Conservation (phyloP, 2,329 filamentous ascomycete genomes). For the Remersonia thermophila region DNA sequence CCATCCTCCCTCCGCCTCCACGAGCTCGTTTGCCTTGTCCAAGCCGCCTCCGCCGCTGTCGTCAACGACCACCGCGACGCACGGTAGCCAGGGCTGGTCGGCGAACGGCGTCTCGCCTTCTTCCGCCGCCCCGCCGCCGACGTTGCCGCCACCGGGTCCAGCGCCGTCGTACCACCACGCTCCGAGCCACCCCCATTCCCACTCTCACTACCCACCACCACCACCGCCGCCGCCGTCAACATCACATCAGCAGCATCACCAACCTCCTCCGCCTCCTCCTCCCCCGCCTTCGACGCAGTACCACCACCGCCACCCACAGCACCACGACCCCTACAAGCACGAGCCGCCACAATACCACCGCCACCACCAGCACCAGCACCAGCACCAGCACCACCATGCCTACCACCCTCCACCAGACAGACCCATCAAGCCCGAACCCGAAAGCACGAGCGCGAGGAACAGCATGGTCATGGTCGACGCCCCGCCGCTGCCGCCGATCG, state of each 20-base stretch:
- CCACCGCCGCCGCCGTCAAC: too few species aligned
- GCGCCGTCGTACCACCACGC: too few species aligned
- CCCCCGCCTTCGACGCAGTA: too few species aligned
- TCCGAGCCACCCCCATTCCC: too few species aligned
- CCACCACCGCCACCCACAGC: too few species aligned
- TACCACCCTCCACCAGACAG: constrained; percentile 3
- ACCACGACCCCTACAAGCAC: too few species aligned
- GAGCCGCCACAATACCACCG: constrained; percentile 2
- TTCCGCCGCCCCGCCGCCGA: neutral
- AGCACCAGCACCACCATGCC: constrained; percentile 1
- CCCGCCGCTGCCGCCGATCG: too few species aligned
- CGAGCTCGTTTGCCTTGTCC: too few species aligned
- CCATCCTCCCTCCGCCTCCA: neutral
- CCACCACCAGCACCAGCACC: constrained; percentile 2
- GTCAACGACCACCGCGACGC: neutral
- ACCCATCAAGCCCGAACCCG: constrained; percentile 4
- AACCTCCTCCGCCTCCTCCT: neutral
- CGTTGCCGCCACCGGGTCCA: neutral
- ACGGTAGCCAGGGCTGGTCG: neutral
- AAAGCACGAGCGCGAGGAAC: neutral
- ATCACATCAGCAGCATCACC: too few species aligned
- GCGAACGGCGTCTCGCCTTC: neutral
- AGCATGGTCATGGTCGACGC: too few species aligned
- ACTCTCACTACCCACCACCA: too few species aligned
- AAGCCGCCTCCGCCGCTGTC: constrained; percentile 5